Percentiles rank a stretch among this genome's conserved stretches.
Conservation (phyloP, 768 basidiomycete species). For the Rhodosporidiobolus odoratus region DNA sequence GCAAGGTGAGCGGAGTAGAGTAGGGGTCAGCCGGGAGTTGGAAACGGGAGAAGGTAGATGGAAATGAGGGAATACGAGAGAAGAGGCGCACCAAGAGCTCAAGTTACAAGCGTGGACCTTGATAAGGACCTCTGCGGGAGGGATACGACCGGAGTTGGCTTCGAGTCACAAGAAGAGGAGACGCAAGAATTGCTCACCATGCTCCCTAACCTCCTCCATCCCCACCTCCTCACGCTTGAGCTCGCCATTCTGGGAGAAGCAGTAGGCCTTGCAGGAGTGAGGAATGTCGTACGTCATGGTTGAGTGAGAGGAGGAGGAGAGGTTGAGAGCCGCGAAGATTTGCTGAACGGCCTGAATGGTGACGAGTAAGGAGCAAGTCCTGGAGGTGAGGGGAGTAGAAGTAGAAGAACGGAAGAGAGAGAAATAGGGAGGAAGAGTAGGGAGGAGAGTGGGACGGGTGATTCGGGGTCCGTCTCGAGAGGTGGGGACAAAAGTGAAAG, state of each 20-base stretch:
- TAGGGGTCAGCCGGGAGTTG: neutral
- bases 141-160: neutral
- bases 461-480: neutral
- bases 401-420: neutral
- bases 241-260: neutral
- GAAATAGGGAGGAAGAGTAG: slow-evolving; percentile 1
- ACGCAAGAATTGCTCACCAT: neutral
- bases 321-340: neutral
- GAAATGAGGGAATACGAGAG: neutral
- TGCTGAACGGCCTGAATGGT: neutral
- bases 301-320: neutral
- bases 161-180: neutral
- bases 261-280: neutral
- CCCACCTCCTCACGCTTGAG: neutral
- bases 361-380: neutral
- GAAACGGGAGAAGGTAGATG: neutral
- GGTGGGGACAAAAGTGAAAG: neutral
- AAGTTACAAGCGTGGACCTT: neutral
- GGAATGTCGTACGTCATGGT: neutral
- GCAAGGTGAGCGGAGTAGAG: too few species aligned
- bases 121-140: neutral
- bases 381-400: neutral
- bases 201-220: neutral
- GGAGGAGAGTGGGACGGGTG: neutral
- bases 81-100: neutral